phyloP scores from a whole-genome alignment of 768 basidiomycete species.

The Leccinum rimulosum region DNA sequence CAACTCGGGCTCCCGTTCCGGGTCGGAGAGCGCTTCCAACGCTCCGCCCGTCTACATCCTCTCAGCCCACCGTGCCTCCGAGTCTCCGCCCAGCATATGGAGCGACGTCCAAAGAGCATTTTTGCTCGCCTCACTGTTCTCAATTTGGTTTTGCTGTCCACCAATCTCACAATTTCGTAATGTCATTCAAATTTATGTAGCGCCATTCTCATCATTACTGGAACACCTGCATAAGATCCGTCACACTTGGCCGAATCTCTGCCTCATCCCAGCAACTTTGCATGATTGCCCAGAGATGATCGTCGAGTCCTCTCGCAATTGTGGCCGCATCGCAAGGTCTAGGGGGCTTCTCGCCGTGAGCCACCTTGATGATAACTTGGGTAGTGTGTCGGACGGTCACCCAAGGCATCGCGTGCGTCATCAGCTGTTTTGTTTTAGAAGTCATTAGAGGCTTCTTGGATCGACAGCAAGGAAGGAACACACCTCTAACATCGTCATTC shows the following conservation, averaged over 20 bases:
- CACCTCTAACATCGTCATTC: conserved; percentile 60
- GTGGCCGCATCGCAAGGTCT: conserved; percentile 37
- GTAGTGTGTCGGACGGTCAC: conserved; percentile 48
- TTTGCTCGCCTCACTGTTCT: no score
- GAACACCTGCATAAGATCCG: conserved; percentile 29
- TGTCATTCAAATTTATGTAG: neutral
- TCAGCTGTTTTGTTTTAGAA: conserved; percentile 40
- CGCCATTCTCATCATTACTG: neutral
- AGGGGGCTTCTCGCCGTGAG: conserved; percentile 41
- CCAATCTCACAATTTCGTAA: conserved; percentile 15
- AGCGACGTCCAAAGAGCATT: no score
- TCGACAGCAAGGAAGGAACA: neutral
- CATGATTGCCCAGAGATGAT: conserved; percentile 46
- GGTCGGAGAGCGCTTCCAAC: no score
- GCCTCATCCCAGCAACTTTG: conserved; percentile 42
- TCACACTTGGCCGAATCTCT: conserved; percentile 40
- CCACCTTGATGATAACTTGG: conserved; percentile 46
- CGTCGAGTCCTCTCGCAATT: conserved; percentile 42
- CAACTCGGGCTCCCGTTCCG: no score
- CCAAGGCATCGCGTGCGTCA: conserved; percentile 56
- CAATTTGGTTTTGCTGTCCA: no score
- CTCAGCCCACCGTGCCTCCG: no score
- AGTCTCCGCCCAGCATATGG: no score
- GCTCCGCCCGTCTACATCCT: no score
- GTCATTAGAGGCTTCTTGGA: conserved; percentile 1